phyloP scores from a whole-genome alignment of 2,329 filamentous ascomycete species.

The Pseudogymnoascus destructans region DNA sequence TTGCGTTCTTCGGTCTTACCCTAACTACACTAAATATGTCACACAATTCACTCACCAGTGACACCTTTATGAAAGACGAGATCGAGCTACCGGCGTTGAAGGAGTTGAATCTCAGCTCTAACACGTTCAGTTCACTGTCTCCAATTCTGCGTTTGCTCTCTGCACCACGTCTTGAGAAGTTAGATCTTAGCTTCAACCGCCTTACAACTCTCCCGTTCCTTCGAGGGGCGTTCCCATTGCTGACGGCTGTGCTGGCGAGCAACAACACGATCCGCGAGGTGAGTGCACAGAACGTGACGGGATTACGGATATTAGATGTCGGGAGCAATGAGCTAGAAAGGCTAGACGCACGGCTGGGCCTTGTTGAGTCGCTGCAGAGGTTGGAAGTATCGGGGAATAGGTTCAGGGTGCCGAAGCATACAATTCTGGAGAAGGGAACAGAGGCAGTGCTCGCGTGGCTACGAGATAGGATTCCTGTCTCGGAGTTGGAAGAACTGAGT shows the following conservation, averaged over 20 bases:
- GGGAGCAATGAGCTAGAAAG: conserved; percentile 77
- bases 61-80: conserved; percentile 50
- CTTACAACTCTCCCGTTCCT: conserved; percentile 56
- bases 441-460: conserved; percentile 75
- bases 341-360: conserved; percentile 66
- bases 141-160: conserved; percentile 52
- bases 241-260: conserved; percentile 57
- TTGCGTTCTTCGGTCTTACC: conserved; percentile 58
- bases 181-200: conserved; percentile 77
- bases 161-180: conserved; percentile 61
- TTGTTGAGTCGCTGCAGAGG: conserved; percentile 50
- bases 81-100: conserved; percentile 61
- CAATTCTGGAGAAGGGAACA: conserved; percentile 74
- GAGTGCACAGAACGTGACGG: conserved; percentile 58
- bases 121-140: conserved; percentile 58
- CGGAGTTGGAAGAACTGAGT: conserved; percentile 13
- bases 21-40: conserved; percentile 62
- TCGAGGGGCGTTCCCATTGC: conserved; percentile 52
- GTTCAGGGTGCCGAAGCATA: conserved; percentile 77
- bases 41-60: conserved; percentile 56
- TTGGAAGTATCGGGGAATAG: conserved; percentile 74
- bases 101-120: conserved; percentile 63
- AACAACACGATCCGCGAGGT: conserved; percentile 71
- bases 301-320: conserved; percentile 64
- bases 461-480: conserved; percentile 58